These are phyloP conservation scores for Venturia effusa DNA, from an alignment of 2,329 filamentous ascomycete genomes.

Conservation along the genomic window DNA sequence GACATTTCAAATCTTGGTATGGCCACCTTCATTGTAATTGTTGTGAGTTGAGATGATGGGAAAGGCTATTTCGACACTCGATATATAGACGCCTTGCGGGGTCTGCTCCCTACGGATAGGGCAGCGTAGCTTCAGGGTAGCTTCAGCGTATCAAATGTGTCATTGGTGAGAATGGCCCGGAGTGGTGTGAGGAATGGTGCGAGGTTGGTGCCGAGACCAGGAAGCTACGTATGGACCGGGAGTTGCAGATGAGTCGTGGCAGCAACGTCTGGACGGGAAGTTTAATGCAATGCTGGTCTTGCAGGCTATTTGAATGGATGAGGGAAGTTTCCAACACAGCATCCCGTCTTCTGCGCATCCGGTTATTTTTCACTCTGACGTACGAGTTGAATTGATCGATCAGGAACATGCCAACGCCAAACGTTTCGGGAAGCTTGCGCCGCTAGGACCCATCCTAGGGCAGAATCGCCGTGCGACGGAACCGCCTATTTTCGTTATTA, in stretches of 20 bases:
- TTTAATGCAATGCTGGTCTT: no score
- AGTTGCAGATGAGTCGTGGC: neutral
- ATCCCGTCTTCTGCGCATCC: neutral
- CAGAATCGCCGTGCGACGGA: neutral
- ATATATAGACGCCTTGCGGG: neutral
- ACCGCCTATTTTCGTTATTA: neutral
- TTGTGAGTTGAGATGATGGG: neutral
- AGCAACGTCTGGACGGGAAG: neutral
- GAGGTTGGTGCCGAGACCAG: neutral
- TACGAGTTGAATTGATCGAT: neutral
- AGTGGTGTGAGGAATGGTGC: neutral
- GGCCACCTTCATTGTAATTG: neutral
- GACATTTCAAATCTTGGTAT: constrained; percentile 1
- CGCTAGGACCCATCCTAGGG: neutral
- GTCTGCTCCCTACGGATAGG: neutral
- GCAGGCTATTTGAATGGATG: neutral
- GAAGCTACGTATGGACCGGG: neutral
- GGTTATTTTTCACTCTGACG: neutral
- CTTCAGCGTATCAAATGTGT: neutral
- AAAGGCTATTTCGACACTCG: neutral
- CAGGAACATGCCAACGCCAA: neutral
- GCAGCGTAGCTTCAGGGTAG: neutral
- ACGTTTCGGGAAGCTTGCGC: neutral
- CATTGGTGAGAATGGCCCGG: neutral
- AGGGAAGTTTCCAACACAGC: neutral